Evolutionary conservation across 352 stramenopile genomes (phyloP).

Genomic region (Phytophthora lateralis): DNA sequence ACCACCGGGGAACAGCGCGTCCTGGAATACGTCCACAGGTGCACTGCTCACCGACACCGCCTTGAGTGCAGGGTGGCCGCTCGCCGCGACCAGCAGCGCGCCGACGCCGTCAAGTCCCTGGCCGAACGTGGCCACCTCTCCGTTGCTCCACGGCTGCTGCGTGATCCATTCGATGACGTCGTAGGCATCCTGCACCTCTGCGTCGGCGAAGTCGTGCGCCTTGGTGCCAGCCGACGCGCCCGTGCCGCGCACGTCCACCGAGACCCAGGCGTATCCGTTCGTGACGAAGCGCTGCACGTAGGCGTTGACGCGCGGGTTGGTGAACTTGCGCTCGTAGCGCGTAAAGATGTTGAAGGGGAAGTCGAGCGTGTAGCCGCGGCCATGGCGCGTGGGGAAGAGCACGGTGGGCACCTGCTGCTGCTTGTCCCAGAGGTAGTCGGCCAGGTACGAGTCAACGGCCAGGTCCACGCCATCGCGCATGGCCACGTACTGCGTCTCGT

Average conservation of each 20-base stretch:
- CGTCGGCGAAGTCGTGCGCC: slow-evolving; percentile 64
- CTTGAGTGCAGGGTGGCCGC: slow-evolving; percentile 70
- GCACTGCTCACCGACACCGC: slow-evolving; percentile 75
- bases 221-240: slow-evolving; percentile 73
- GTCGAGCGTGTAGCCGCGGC: slow-evolving; percentile 77
- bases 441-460: slow-evolving; percentile 75
- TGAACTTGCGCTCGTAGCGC: slow-evolving; percentile 73
- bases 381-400: slow-evolving; percentile 77
- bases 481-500: slow-evolving; percentile 77
- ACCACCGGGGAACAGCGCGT: slow-evolving; percentile 77
- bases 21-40: slow-evolving; percentile 69
- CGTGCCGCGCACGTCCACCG: slow-evolving; percentile 79
- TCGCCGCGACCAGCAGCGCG: slow-evolving; percentile 65
- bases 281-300: slow-evolving; percentile 78
- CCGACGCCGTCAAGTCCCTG: slow-evolving; percentile 77
- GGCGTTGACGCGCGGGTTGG: slow-evolving; percentile 75
- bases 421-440: slow-evolving; percentile 64
- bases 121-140: slow-evolving; percentile 70
- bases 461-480: slow-evolving; percentile 75
- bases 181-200: slow-evolving; percentile 75
- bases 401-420: slow-evolving; percentile 70
- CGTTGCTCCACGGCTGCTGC: slow-evolving; percentile 80
- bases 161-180: slow-evolving; percentile 86
- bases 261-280: slow-evolving; percentile 79
- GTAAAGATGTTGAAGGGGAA: slow-evolving; percentile 82